These are phyloP conservation scores for Aegilops bicornis DNA, from an alignment of 176 grass and related monocot species.

Conservation along the genomic window DNA sequence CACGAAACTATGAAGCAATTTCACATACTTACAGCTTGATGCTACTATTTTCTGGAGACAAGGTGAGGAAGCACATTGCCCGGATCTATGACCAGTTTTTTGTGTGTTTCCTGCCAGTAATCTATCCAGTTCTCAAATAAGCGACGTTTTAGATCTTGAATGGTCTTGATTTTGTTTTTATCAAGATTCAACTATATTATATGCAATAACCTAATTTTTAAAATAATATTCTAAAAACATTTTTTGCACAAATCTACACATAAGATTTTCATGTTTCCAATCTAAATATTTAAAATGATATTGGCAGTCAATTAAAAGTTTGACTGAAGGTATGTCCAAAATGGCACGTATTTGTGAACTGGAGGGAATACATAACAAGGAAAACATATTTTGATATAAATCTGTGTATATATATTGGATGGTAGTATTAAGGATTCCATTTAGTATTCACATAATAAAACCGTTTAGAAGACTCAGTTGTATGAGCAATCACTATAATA, in stretches of 20 bases:
- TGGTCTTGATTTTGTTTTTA: neutral
- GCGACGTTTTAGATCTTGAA: neutral
- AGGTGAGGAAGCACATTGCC: constrained; percentile 46
- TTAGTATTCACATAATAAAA: neutral
- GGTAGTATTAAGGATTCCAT: neutral
- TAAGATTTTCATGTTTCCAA: neutral
- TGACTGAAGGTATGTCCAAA: neutral
- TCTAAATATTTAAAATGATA: neutral
- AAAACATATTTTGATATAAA: neutral
- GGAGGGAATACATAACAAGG: neutral
- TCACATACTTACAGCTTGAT: constrained; percentile 93
- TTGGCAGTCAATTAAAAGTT: neutral
- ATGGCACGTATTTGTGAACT: neutral
- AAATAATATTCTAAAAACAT: neutral
- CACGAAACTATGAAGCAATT: constrained; percentile 85
- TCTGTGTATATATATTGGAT: neutral
- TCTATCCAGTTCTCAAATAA: neutral
- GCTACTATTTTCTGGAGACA: constrained; percentile 83
- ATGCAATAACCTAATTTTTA: neutral
- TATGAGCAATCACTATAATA: neutral
- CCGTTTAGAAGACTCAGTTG: neutral
- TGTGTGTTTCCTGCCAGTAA: neutral
- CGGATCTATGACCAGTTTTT: neutral
- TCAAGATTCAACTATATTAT: neutral
- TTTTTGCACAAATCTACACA: neutral